phyloP scores from a whole-genome alignment of 139 green algal genomes.

The Closterium sp. region DNA sequence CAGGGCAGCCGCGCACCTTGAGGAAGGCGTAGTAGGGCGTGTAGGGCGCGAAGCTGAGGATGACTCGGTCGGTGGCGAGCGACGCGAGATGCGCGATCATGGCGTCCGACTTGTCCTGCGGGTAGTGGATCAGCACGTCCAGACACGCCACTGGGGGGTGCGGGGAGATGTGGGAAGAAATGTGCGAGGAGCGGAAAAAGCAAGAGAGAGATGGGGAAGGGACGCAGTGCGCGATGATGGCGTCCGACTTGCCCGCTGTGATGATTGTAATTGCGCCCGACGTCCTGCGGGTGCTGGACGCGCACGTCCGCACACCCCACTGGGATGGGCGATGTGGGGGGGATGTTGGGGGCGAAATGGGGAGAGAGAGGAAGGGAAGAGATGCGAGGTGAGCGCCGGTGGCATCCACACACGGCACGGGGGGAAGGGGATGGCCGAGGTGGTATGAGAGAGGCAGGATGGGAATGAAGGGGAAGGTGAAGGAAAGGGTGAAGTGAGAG shows the following conservation, averaged over 20 bases:
- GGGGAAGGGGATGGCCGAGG: too few relatives aligned
- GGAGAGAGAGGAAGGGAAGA: neutral
- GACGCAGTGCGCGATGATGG: too few relatives aligned
- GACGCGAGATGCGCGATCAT: constrained; percentile 92
- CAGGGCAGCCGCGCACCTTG: constrained; percentile 38
- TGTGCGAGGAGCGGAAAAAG: neutral
- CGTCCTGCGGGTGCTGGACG: too few relatives aligned
- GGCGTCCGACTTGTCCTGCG: constrained; percentile 85
- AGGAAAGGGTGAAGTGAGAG: neutral
- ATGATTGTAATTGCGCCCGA: too few relatives aligned
- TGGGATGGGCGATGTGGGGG: neutral
- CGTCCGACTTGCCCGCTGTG: too few relatives aligned
- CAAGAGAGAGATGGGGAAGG: neutral
- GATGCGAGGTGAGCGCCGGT: too few relatives aligned
- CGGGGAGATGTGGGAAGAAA: too few relatives aligned
- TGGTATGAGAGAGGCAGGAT: neutral
- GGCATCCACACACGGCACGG: too few relatives aligned
- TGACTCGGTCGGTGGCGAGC: constrained; percentile 79
- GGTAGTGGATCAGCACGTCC: constrained; percentile 99
- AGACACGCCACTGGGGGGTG: constrained; percentile 79
- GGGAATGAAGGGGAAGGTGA: too few relatives aligned
- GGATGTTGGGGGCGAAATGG: neutral
- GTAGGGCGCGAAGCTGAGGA: constrained; percentile 95
- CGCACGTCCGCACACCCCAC: neutral
- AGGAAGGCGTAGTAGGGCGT: constrained; percentile 57